phyloP scores from a whole-genome alignment of 1,139 yeast genomes.

The Zygosaccharomyces pseudobailii region DNA sequence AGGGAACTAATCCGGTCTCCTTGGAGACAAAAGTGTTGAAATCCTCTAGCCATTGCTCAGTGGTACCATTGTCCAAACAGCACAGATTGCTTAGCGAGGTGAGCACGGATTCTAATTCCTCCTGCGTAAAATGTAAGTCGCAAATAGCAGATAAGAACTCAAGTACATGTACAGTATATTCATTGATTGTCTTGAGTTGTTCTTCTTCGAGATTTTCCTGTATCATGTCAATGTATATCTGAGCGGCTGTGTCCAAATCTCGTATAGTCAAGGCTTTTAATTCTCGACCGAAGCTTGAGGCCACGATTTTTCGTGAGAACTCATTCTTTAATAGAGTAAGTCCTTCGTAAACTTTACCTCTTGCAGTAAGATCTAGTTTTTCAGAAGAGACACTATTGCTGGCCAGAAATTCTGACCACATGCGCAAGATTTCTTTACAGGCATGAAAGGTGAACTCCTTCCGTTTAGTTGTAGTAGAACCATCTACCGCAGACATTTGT shows the following conservation, averaged over 20 bases:
- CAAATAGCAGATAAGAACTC: constrained; percentile 30
- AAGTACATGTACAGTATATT: constrained; percentile 32
- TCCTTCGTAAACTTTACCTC: constrained; percentile 29
- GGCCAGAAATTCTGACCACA: constrained; percentile 16
- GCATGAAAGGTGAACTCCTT: constrained; percentile 18
- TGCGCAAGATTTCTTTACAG: constrained; percentile 15
- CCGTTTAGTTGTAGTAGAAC: constrained; percentile 28
- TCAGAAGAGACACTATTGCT: constrained; percentile 1
- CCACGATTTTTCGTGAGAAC: constrained; percentile 27
- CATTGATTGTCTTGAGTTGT: constrained; percentile 26
- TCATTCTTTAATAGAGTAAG: constrained; percentile 32
- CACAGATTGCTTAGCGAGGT: constrained; percentile 18
- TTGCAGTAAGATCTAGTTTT: constrained; percentile 14
- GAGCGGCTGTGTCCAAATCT: constrained; percentile 21
- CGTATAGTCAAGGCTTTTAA: constrained; percentile 18
- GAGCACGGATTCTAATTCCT: constrained; percentile 13
- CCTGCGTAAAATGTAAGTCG: constrained; percentile 12
- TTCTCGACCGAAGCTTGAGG: constrained; percentile 16
- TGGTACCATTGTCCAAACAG: constrained; percentile 30
- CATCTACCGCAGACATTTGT: constrained; percentile 52
- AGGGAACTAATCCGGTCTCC: constrained; percentile 59
- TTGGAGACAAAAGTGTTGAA: constrained; percentile 66
- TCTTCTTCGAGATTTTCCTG: constrained; percentile 10
- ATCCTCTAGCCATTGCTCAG: constrained; percentile 45
- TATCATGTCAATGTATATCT: constrained; percentile 4